Evolutionary conservation across 352 stramenopile genomes (phyloP), one percentile per base, ranked within the genome.

Genomic region (Phytophthora tubulina): DNA sequence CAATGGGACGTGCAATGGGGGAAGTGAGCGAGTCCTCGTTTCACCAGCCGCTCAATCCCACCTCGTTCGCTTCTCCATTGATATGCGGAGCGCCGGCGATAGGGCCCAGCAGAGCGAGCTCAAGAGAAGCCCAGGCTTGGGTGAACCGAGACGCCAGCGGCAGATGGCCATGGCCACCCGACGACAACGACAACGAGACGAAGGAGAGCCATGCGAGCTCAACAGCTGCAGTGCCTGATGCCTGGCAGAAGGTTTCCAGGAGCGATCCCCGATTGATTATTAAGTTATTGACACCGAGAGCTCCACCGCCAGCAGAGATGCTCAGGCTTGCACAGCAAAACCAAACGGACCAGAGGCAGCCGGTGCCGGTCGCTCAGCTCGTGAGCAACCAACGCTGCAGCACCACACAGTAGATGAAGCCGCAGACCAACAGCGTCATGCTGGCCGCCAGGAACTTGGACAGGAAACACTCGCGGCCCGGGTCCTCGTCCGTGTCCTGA

Each of bases 321-420:
- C 6, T 17, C 42, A n/a, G 17, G 21, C 21, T 27, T 27, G 21
- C 21, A 21, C 21, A 54, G 49, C 51, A 60, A 14, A 60, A 55
- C 30, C 39, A 42, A 56, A 32, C 38, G 32, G 42, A 14, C 51
- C 51, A 27, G 15, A 58, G 30, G 27, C 30, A 21, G 44, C 31
- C 31, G 31, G 45, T 15, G 15, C 27, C 50, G 3, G 6, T 44
- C 31, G 35, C 45, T 74, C 51, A 70, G 52, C 35, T 39, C 44
- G 27, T 27, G 7, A 70, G 36, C 27, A 55, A 36, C 44, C 45
- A 63, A 21, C 17, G 27, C 53, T 84, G 68, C 15, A 80, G 45
- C 31, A 81, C 60, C 9, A 78, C 76, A 42, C 79, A 76, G 62
- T 89, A 86, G 73, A 87, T 83, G 69, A 89, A 89, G 38, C 57